Evolutionary conservation across 306 rosid genomes (phyloP).

Genomic region (Quercus ilex): DNA sequence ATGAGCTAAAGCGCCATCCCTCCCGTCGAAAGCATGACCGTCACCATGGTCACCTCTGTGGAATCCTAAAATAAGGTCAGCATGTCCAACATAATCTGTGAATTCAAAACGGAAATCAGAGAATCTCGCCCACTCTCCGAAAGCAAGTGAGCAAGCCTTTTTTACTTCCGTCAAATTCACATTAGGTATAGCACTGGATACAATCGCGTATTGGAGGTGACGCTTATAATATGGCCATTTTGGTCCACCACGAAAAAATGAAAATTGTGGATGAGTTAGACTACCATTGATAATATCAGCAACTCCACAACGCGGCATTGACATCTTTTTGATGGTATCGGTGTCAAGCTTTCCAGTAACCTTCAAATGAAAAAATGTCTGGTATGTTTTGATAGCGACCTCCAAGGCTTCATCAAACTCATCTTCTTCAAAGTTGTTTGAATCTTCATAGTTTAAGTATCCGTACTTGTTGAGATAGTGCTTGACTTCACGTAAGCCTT

Average conservation of each 20-base stretch:
- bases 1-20: background rate
- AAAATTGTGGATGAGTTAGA: background rate
- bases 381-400: background rate
- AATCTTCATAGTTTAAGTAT: background rate
- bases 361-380: background rate
- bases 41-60: background rate
- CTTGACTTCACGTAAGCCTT: background rate
- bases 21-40: background rate
- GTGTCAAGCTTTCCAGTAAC: constrained; percentile 19
- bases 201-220: background rate
- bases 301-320: constrained; percentile 10
- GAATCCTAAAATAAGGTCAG: background rate
- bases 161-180: background rate
- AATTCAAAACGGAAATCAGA: background rate
- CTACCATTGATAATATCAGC: background rate
- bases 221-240: constrained; percentile 12
- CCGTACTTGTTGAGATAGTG: background rate
- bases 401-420: background rate
- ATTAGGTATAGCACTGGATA: background rate
- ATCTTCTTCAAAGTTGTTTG: no score
- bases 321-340: background rate
- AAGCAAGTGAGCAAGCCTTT: background rate
- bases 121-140: background rate
- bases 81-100: background rate
- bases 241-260: background rate